phyloP scores from a whole-genome alignment of 257 asterid species.

The Henckelia pumila region DNA sequence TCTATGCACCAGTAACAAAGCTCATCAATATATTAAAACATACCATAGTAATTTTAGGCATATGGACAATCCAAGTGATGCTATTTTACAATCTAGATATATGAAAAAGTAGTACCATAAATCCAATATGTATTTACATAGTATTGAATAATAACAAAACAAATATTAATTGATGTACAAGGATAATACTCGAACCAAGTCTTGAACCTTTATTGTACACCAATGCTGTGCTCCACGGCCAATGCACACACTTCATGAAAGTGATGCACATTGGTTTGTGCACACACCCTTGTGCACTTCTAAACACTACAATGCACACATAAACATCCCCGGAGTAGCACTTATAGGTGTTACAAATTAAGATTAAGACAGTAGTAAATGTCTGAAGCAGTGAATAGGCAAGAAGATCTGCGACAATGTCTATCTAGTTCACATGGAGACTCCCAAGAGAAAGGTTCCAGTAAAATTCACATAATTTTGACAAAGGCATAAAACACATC shows the following conservation, averaged over 20 bases:
- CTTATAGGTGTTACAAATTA: constrained; percentile 5
- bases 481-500: neutral
- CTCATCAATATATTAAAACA: neutral
- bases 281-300: neutral
- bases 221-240: neutral
- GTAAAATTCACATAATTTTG: constrained; percentile 1
- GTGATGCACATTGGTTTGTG: neutral
- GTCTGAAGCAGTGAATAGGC: constrained; percentile 8
- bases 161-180: neutral
- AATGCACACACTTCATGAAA: neutral
- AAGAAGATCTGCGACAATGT: constrained; percentile 8
- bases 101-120: neutral
- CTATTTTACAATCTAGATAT: neutral
- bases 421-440: constrained; percentile 15
- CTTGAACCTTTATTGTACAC: neutral
- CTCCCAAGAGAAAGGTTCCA: constrained; percentile 1
- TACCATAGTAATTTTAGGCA: neutral
- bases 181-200: neutral
- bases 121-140: neutral
- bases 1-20: neutral
- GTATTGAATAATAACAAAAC: too few species aligned
- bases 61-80: neutral
- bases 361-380: constrained; percentile 5
- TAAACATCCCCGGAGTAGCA: neutral
- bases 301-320: neutral